Conservation (phyloP, 768 basidiomycete species). For the Naganishia randhawae region DNA sequence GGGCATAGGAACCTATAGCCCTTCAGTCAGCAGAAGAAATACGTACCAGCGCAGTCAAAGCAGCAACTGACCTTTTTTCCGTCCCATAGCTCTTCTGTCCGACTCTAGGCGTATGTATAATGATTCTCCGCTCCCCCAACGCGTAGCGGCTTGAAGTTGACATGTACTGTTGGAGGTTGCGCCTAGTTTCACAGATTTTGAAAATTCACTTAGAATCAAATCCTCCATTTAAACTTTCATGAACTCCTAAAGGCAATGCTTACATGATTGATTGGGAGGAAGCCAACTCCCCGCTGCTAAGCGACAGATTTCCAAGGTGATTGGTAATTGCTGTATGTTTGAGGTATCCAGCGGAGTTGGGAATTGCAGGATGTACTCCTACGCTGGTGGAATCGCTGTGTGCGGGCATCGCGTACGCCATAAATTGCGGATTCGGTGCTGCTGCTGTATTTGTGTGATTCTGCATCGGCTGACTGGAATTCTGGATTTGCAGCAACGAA, state of each 20-base stretch:
- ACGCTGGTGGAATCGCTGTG: background rate
- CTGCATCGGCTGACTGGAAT: background rate
- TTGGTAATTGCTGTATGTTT: background rate
- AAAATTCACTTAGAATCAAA: no score
- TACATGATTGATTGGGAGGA: background rate
- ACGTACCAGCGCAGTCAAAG: background rate
- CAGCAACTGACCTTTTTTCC: constrained; percentile 68
- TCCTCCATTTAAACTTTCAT: background rate
- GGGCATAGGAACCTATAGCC: constrained; percentile 74
- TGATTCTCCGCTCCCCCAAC: constrained; percentile 86
- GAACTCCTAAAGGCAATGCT: background rate
- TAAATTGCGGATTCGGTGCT: background rate
- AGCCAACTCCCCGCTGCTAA: background rate
- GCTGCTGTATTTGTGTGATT: background rate
- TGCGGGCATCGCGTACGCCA: constrained; percentile 1
- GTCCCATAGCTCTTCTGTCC: constrained; percentile 97
- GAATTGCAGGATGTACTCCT: background rate
- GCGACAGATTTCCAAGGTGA: background rate
- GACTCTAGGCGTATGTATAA: constrained; percentile 96
- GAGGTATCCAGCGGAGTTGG: constrained; percentile 4
- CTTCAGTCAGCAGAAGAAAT: background rate
- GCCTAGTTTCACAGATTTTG: background rate
- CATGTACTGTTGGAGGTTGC: constrained; percentile 56
- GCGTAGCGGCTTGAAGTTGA: constrained; percentile 78
- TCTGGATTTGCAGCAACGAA: background rate